Base-by-base conservation (phyloP, 2,329 filamentous ascomycete species). In the Hypoxylon sp. region DNA sequence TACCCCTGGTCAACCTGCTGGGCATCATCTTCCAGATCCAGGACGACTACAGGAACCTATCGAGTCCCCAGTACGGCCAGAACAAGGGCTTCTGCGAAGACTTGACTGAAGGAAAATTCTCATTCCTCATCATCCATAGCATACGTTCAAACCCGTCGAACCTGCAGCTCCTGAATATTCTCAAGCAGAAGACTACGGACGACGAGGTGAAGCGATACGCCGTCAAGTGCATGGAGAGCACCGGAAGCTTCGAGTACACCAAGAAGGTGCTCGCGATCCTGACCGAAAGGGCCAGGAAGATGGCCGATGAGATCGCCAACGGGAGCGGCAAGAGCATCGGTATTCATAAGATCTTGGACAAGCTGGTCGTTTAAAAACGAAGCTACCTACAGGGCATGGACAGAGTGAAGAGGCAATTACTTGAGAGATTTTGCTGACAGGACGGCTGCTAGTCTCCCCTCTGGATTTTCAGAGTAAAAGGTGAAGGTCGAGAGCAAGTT, bases 11-110 rank as follows among this genome's bases (percentile, higher is more conserved):
- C 70, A 96, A 92, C 74, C 80, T 92, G 26, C 85, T 96, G 55
- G 92, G 92, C 26, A 85, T 95, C 53, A 87, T 95, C 73, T 96
- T 92, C 81, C 92, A 96, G 75, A 95, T 96, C 76, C 86, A 90
- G 67, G 91, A 94, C 78, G 95, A 99, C 81, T 97, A 97, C 78
- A 87, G 92, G 74, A 98, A 98, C 74, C 86, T 99, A 38, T 84
- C 83, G 24, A 85, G 82, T 15, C 79, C 78, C n/a, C 82, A 87
- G 69, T 97, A 97, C 79, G 88, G 87, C 31, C 81, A 89, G 63
- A 94, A 96, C 75, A 98, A 98, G 79, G 95, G 94, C 46, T 84
- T 97, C 67, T 96, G 91, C 75, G 94, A 98, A 78, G 95, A 98
- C 75, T 78, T 98, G 67, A 97, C 92, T 1, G 95, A 98, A 78